Conservation (phyloP, 2,329 filamentous ascomycete genomes). For the Claviceps fusiformis region DNA sequence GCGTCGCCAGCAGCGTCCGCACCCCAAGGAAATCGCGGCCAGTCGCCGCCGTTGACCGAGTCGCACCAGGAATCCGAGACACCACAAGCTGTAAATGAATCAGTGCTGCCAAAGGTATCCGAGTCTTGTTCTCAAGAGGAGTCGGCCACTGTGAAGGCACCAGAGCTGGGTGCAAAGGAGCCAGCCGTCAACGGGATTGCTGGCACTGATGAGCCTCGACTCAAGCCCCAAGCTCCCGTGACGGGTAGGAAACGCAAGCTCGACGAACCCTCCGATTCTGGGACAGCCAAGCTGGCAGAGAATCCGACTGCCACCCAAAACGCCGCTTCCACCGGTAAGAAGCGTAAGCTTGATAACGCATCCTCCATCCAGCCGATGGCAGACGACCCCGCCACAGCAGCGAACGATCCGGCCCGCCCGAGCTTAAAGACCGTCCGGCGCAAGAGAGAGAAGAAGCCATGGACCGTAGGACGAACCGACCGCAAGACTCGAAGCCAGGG, state of each 20-base stretch:
- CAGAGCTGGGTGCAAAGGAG: not conserved
- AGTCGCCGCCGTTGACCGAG: not conserved
- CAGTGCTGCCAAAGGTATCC: too few relatives aligned
- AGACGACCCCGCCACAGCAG: not conserved
- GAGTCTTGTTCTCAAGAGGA: not conserved
- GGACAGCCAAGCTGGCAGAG: constrained; percentile 8
- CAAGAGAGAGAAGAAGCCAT: constrained; percentile 25
- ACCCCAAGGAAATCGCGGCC: constrained; percentile 4
- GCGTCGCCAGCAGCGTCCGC: constrained; percentile 10
- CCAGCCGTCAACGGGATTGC: not conserved
- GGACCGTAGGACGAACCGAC: constrained; percentile 21
- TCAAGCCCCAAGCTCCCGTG: constrained; percentile 1
- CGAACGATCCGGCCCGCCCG: not conserved
- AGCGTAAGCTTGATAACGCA: constrained; percentile 24
- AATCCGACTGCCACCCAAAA: constrained; percentile 8
- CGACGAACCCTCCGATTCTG: constrained; percentile 15
- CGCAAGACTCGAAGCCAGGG: constrained; percentile 32
- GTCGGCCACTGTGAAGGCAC: not conserved
- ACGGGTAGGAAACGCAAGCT: constrained; percentile 27
- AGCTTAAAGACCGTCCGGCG: constrained; percentile 16
- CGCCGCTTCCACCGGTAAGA: constrained; percentile 21
- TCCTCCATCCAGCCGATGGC: not conserved
- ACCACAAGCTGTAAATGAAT: too few relatives aligned
- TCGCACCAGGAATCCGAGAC: constrained; percentile 1
- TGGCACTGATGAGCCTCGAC: not conserved